These are phyloP conservation scores for Acrocalymma vagum DNA, from an alignment of 2,329 filamentous ascomycete species.

Conservation along the genomic window DNA sequence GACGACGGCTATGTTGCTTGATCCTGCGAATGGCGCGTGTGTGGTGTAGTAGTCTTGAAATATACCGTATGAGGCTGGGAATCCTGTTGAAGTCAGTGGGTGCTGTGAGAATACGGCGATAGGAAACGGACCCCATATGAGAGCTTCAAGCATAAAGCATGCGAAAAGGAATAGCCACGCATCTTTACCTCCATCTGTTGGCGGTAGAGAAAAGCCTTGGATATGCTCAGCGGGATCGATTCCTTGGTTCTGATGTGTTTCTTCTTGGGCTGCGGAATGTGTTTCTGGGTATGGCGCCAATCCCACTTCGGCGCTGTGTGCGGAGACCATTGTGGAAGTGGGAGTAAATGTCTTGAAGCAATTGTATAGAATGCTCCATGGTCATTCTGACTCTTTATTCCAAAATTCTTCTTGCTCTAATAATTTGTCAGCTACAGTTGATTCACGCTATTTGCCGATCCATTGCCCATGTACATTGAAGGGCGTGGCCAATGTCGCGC, in stretches of 20 bases:
- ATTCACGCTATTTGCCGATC: too few species aligned
- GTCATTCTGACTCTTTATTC: too few species aligned
- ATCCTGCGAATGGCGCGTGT: constrained; percentile 39
- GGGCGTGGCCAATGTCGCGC: too few species aligned
- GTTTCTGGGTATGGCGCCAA: constrained; percentile 20
- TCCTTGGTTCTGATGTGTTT: constrained; percentile 18
- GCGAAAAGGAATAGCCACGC: constrained; percentile 38
- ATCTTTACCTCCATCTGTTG: constrained; percentile 39
- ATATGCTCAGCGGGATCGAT: constrained; percentile 27
- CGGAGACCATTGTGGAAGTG: constrained; percentile 28
- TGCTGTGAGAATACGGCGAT: not conserved
- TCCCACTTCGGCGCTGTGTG: constrained; percentile 19
- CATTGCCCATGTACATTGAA: too few species aligned
- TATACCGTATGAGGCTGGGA: constrained; percentile 39
- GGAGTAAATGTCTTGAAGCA: too few species aligned
- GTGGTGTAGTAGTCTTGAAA: constrained; percentile 44
- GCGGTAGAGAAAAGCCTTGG: constrained; percentile 31
- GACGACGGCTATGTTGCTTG: constrained; percentile 40
- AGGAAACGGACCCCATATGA: constrained; percentile 49
- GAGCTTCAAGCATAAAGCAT: constrained; percentile 62
- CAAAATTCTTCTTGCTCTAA: too few species aligned
- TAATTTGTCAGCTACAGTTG: too few species aligned
- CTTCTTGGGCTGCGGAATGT: constrained; percentile 19
- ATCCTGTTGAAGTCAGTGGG: constrained; percentile 27
- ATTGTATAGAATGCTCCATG: too few species aligned